Evolutionary conservation across 495 filamentous ascomycete species (phyloP).

Genomic region (Annulohypoxylon nitens): DNA sequence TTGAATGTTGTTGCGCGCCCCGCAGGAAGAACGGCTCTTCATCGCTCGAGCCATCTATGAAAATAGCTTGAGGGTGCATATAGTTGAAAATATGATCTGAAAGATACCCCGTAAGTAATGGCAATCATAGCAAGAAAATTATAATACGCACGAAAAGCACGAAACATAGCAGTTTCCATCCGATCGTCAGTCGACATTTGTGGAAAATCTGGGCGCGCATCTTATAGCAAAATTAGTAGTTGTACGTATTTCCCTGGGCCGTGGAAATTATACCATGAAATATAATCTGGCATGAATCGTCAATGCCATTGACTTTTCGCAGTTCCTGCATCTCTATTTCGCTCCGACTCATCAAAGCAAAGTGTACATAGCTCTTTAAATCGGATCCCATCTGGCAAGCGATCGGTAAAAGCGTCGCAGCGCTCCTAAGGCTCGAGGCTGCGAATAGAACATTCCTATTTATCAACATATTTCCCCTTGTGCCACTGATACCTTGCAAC

Average conservation of each 20-base stretch:
- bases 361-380: conserved; percentile 70
- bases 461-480: conserved; percentile 48
- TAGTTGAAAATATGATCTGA: conserved; percentile 65
- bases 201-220: conserved; percentile 67
- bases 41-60: conserved; percentile 63
- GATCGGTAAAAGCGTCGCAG: conserved; percentile 67
- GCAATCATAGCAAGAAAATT: neutral
- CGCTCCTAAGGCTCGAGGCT: conserved; percentile 68
- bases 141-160: conserved; percentile 57
- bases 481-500: conserved; percentile 56
- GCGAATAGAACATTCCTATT: conserved; percentile 73
- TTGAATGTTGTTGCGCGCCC: conserved; percentile 62
- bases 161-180: conserved; percentile 57
- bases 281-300: conserved; percentile 65
- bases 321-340: conserved; percentile 66
- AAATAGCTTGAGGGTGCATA: conserved; percentile 69
- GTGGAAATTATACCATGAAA: conserved; percentile 64
- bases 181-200: conserved; percentile 64
- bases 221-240: conserved; percentile 50
- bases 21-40: conserved; percentile 69
- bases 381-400: conserved; percentile 71
- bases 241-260: neutral
- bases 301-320: conserved; percentile 68
- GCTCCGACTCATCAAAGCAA: conserved; percentile 69
- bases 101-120: conserved; percentile 16